Conservation (phyloP, 2,329 filamentous ascomycete species). For the Aureobasidium sp. region DNA sequence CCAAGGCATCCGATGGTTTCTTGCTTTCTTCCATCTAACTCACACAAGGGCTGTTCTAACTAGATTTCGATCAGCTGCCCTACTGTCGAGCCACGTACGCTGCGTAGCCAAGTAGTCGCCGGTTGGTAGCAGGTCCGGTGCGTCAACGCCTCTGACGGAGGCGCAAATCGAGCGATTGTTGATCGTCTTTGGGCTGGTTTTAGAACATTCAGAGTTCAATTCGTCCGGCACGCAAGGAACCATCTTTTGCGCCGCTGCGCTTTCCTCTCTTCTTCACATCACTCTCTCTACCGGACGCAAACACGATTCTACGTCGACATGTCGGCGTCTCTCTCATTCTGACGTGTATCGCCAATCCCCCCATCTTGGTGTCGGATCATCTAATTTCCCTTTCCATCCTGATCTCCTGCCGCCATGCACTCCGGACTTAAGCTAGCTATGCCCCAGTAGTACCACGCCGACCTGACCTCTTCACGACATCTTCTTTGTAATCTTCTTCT, state of each 20-base stretch:
- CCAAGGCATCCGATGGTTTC: background rate
- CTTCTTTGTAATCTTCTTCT: background rate
- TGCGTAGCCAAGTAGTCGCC: background rate
- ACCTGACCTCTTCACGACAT: background rate
- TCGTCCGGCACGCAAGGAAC: background rate
- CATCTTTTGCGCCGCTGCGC: background rate
- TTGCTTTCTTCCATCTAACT: background rate
- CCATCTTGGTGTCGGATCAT: background rate
- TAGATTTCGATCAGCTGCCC: background rate
- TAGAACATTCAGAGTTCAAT: constrained; percentile 1
- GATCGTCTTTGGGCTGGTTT: background rate
- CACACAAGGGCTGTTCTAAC: background rate
- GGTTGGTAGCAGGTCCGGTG: background rate
- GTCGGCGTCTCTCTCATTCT: background rate
- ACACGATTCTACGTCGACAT: background rate
- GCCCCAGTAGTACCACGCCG: background rate
- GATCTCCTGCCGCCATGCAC: constrained; percentile 3
- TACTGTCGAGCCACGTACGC: background rate
- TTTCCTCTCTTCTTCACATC: background rate
- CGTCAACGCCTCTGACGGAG: constrained; percentile 2
- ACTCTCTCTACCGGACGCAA: background rate
- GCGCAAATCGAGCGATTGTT: constrained; percentile 2
- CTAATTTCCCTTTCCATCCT: constrained; percentile 7
- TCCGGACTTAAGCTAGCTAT: constrained; percentile 13
- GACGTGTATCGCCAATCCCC: background rate